Base-by-base conservation (phyloP, 2,329 filamentous ascomycete genomes). In the Cytospora paraplurivora region DNA sequence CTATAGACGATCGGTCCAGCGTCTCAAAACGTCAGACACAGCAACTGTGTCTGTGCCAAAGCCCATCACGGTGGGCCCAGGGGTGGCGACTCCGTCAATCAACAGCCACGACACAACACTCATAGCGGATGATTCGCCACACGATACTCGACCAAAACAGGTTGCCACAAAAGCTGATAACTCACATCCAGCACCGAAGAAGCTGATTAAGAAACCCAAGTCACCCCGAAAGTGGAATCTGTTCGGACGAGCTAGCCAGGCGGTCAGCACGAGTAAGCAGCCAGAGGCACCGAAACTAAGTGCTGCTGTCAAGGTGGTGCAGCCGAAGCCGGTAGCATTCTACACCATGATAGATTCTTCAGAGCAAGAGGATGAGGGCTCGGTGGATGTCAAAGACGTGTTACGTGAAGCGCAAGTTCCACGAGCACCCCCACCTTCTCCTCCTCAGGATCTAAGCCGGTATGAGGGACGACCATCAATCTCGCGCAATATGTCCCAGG, bases 171-270 rank as follows among this genome's bases (percentile, higher is more conserved):
- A 72, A 7, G 63, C 54, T 7, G 65, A 71, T 12, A 68, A 71
- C 32, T 57, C 72, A 66, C 70, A 67, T 27, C 67, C 71, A 21
- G 72, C 70, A 35, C 76, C 82, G 0, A 87, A 82, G 72, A 88
- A 87, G 71, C 72, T 85, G 27, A 78, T 79, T 27, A 88, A 86
- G 71, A 78, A 79, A 59, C 72, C 80, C 1, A 81, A 78, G 51
- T 85, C 83, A 33, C 85, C 85, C 32, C 80, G 82, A 8, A 87
- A 83, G 68, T 89, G 86, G 86, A 88, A 87, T 67, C 72, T 88
- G 13, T 88, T 89, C 68, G 80, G 85, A 56, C 79, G 85, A 54
- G 82, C 82, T 35, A 79, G 73, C 41, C 76, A 79, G 50, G 69
- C 78, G 3, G 71, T 72, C 7, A 68, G 69, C 68, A 67, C 67